Conservation (phyloP, 495 filamentous ascomycete genomes). For the Neurospora terricola region DNA sequence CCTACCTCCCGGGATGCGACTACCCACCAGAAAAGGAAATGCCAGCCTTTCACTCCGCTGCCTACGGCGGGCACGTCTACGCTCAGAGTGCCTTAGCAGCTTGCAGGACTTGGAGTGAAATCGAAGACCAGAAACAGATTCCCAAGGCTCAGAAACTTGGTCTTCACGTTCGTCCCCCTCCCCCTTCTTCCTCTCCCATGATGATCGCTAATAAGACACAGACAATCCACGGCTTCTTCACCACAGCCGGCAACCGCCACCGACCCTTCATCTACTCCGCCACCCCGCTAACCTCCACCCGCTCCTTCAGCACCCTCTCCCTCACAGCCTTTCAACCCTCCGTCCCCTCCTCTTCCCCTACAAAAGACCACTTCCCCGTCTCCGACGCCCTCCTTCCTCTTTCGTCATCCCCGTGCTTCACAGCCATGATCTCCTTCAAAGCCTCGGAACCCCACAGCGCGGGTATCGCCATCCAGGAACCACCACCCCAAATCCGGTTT, state of each 20-base stretch:
- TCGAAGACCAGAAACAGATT: constrained; percentile 21
- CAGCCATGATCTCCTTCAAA: constrained; percentile 54
- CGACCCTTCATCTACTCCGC: constrained; percentile 53
- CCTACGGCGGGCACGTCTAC: constrained; percentile 60
- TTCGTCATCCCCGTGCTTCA: constrained; percentile 45
- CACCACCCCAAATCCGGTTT: constrained; percentile 27
- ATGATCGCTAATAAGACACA: constrained; percentile 12
- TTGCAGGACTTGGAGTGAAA: constrained; percentile 36
- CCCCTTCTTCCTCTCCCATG: too few species aligned
- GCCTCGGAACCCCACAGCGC: constrained; percentile 19
- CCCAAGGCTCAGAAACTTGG: constrained; percentile 27
- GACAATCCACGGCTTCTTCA: constrained; percentile 62
- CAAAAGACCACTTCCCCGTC: constrained; percentile 22
- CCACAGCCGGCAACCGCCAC: constrained; percentile 39
- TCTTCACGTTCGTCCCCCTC: constrained; percentile 43
- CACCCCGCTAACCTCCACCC: constrained; percentile 42
- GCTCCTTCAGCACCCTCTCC: constrained; percentile 46
- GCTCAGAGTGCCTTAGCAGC: constrained; percentile 55
- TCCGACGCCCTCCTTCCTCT: constrained; percentile 26
- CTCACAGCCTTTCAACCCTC: constrained; percentile 47
- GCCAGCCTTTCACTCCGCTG: constrained; percentile 14
- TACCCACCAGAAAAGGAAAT: constrained; percentile 6
- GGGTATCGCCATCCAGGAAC: constrained; percentile 25
- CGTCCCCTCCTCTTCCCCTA: constrained; percentile 18
- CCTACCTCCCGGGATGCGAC: constrained; percentile 24